Base-by-base conservation (phyloP, 2,329 filamentous ascomycete species). In the Ascochyta pisi region DNA sequence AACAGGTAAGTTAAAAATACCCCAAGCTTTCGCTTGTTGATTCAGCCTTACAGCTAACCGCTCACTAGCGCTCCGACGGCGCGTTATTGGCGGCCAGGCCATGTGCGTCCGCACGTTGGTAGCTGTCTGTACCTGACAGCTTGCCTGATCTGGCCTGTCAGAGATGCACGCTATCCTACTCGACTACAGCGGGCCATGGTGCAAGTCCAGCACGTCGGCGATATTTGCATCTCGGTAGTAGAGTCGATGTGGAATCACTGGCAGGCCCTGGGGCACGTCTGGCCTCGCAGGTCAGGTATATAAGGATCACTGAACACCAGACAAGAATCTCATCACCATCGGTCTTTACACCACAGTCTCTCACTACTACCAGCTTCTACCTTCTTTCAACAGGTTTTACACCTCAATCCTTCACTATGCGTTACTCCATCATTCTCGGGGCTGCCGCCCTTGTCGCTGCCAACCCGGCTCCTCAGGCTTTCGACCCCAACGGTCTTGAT, bases 401-500 rank as follows among this genome's bases (percentile, higher is more conserved):
- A 49, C 45, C 31, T 52, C 46, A 29, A 37, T 38, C 39, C 22
- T 35, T 61, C 48, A 44, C 48, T 48, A 67, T 67, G 65, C 63
- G 63, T 58, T 64, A 60, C 45, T 61, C 51, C 43, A 48, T 65
- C 47, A 27, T 67, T 40, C 46, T 67, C 38, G 65, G 58, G 39
- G 65, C 63, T 46, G 63, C 62, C 48, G 63, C 63, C 52, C 62
- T 67, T 24, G 65, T 62, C 12, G 62, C 56, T 13, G 65, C 63
- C 27, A 63, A 49, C 35, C 65, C 65, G 33, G 63, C 65, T 35
- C 65, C 64, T 37, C 64, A 68, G 46, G 60, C 37, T 37, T 63
- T 68, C 42, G 55, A 66, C 27, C 29, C 41, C 26, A 33, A 39
- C 26, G 37, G 29, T 22, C 34, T 65, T 39, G 40, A 60, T 42